Conservation (phyloP, 1,139 yeast species). For the Hyphopichia pseudoburtonii region DNA sequence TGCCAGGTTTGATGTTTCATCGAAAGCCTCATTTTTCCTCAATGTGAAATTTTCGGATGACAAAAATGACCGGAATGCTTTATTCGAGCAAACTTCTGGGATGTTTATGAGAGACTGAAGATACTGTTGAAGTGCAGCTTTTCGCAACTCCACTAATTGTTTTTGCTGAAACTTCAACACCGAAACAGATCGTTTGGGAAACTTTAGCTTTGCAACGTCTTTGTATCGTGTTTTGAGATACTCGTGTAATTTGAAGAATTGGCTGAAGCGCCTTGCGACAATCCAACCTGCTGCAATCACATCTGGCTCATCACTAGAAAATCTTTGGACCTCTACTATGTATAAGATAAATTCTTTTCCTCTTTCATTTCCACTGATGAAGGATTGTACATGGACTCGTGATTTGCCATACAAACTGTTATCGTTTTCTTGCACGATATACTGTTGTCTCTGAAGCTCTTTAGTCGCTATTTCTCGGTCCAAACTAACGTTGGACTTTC, state of each 20-base stretch:
- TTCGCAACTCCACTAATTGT: conserved; percentile 65
- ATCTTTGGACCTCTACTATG: conserved; percentile 72
- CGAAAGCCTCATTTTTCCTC: conserved; percentile 34
- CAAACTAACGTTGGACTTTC: conserved; percentile 64
- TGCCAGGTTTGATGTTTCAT: conserved; percentile 12
- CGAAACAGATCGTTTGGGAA: conserved; percentile 64
- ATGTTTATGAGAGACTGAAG: conserved; percentile 55
- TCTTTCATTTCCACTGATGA: conserved; percentile 54
- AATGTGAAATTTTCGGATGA: conserved; percentile 67
- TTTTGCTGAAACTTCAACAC: conserved; percentile 66
- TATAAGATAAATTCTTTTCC: conserved; percentile 68
- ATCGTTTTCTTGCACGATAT: conserved; percentile 78
- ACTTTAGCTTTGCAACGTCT: conserved; percentile 47
- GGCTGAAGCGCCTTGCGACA: conserved; percentile 84
- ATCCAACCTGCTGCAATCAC: conserved; percentile 78
- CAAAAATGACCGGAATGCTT: conserved; percentile 70
- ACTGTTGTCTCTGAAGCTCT: conserved; percentile 76
- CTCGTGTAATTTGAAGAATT: conserved; percentile 71
- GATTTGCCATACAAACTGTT: conserved; percentile 77
- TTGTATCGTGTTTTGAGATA: conserved; percentile 59
- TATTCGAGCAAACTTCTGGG: conserved; percentile 72
- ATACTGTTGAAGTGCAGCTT: conserved; percentile 60
- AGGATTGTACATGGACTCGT: conserved; percentile 62
- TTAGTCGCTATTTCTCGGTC: conserved; percentile 69
- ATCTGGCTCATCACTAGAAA: conserved; percentile 41